Evolutionary conservation across 208 protist genomes (phyloP), one percentile per base, ranked within the genome.

Genomic region (Crithidia expoeki): DNA sequence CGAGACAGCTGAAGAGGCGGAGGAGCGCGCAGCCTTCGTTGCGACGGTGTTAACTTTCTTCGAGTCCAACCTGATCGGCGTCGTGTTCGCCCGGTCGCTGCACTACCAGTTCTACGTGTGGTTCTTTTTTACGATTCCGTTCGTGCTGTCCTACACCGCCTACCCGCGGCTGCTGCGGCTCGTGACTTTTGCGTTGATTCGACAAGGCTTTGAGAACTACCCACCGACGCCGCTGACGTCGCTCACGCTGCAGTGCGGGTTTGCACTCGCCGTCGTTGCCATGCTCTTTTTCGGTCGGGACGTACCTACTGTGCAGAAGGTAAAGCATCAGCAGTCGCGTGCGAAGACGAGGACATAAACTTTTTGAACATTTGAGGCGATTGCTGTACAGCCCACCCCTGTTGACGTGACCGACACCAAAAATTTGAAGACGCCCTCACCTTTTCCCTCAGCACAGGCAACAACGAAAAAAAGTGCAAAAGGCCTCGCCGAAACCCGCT

Each of bases 21-120:
- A 76, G 55, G 60, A 77, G 67, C 50, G 53, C 23, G 30, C 53
- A 6, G 61, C 58, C 1, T 64, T 40, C 36, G 42, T 33, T 28
- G 58, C 69, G 11, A 87, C 97, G 30, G 67, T 89, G 2, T 66
- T 86, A 62, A 90, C 91, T 0, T 44, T 98, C 30, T 85, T 98
- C 49, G 81, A 88, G 63, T 89, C 79, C 21, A 98, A 98, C 74
- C 76, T 98, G 17, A 85, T 98, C 58, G 97, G 96, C 21, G 81
- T 98, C 33, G 72, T 85, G 16, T 95, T 94, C 59, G 68, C 87
- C 7, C 83, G 96, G 40, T 84, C 84, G 5, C 42, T 99, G n/a
- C 96, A 98, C 72, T 98, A 94, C 70, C 96, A 98, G 84, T 98
- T 98, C 72, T 93, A 96, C 59, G 63, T 74, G 14, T 98, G 94